phyloP scores from a whole-genome alignment of 2,329 filamentous ascomycete species.

The Pseudogymnoascus sp. region DNA sequence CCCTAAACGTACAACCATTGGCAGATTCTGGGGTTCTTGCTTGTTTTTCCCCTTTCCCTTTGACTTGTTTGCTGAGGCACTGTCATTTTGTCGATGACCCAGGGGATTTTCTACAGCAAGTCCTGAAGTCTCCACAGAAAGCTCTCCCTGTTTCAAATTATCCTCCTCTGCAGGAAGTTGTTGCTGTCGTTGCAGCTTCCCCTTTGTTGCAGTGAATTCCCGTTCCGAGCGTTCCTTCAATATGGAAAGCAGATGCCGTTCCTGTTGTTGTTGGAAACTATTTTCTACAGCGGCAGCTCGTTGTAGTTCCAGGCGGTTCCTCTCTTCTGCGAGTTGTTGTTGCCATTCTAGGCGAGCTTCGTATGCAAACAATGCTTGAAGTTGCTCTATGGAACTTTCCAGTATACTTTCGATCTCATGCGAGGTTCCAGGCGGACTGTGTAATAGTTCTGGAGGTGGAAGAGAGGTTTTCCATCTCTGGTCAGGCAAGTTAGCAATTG shows the following conservation, averaged over 20 bases:
- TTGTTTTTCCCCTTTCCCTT: background rate
- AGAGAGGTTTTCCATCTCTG: background rate
- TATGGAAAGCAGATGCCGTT: background rate
- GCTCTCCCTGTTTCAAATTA: too few species aligned
- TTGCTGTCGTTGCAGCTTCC: background rate
- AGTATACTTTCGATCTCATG: background rate
- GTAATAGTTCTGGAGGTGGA: background rate
- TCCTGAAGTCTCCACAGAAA: background rate
- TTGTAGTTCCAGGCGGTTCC: background rate
- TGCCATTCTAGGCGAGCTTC: background rate
- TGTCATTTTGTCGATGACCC: background rate
- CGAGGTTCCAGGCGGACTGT: background rate
- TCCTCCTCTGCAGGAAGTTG: background rate
- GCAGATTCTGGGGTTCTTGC: background rate
- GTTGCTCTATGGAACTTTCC: background rate
- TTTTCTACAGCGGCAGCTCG: background rate
- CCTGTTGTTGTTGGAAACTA: background rate
- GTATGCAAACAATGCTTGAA: background rate
- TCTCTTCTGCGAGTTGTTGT: background rate
- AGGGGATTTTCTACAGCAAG: background rate
- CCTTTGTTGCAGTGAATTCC: background rate
- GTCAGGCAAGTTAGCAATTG: background rate
- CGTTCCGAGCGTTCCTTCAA: background rate
- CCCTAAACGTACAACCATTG: background rate
- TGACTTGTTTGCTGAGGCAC: background rate